phyloP scores from a whole-genome alignment of 202 grass and related monocot genomes.

The Musa balbisiana region DNA sequence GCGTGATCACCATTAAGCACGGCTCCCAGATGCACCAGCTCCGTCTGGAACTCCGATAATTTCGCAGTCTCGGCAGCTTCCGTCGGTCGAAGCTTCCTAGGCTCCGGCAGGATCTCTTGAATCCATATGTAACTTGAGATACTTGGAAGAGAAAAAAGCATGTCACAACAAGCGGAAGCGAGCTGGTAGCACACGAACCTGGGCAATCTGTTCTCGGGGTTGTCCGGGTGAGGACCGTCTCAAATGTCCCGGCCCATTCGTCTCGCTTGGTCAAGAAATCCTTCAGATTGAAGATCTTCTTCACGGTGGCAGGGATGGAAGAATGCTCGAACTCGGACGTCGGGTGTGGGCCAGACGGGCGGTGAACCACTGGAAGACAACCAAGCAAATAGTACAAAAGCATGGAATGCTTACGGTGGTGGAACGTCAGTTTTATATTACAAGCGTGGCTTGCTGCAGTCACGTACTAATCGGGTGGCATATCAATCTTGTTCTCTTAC shows the following conservation, averaged over 20 bases:
- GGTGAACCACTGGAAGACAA: not conserved
- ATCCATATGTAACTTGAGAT: not conserved
- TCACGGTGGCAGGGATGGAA: slow-evolving; percentile 28
- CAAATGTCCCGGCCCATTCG: slow-evolving; percentile 28
- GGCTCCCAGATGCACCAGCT: slow-evolving; percentile 9
- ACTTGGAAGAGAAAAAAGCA: too few relatives aligned
- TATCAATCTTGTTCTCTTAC: not conserved
- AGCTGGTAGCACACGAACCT: not conserved
- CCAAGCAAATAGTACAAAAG: not conserved
- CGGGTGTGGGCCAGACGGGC: not conserved
- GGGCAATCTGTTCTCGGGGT: slow-evolving; percentile 15
- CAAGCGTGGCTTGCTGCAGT: not conserved
- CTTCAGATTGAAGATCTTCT: slow-evolving; percentile 26
- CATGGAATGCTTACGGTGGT: too few relatives aligned
- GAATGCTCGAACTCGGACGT: slow-evolving; percentile 23
- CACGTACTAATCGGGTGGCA: too few relatives aligned
- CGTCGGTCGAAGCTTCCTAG: not conserved
- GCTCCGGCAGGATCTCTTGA: slow-evolving; percentile 1
- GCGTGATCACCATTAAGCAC: slow-evolving; percentile 14
- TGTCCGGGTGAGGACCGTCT: slow-evolving; percentile 3
- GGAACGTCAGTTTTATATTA: not conserved
- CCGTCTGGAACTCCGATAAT: slow-evolving; percentile 3
- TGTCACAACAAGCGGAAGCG: too few relatives aligned
- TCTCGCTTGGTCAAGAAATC: slow-evolving; percentile 26
- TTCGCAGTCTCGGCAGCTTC: not conserved